These are phyloP conservation scores for Corchorus olitorius DNA, from an alignment of 345 rosid species.

Conservation along the genomic window DNA sequence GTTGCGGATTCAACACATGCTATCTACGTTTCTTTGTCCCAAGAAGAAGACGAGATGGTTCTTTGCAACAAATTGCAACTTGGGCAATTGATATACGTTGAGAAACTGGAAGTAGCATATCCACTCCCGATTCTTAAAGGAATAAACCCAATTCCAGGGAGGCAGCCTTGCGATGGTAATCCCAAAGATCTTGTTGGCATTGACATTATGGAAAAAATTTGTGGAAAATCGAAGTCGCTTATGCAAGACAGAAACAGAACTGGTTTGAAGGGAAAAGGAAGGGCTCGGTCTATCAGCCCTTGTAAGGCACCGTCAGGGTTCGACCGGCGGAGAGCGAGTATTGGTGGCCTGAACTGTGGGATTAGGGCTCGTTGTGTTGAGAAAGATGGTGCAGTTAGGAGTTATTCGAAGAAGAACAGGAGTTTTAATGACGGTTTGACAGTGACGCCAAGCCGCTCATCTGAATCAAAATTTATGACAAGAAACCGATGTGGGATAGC, in stretches of 20 bases:
- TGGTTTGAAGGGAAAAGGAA: slow-evolving; percentile 30
- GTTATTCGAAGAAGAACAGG: slow-evolving; percentile 22
- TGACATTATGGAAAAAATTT: slow-evolving; percentile 44
- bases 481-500: slow-evolving; percentile 50
- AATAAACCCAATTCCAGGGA: slow-evolving; percentile 59
- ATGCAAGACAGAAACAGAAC: slow-evolving; percentile 7
- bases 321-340: background rate
- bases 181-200: slow-evolving; percentile 55
- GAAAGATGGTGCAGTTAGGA: slow-evolving; percentile 22
- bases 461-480: slow-evolving; percentile 32
- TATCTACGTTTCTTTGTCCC: slow-evolving; percentile 61
- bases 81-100: slow-evolving; percentile 59
- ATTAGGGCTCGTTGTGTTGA: slow-evolving; percentile 8
- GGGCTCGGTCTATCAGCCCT: slow-evolving; percentile 27
- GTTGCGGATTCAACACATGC: slow-evolving; percentile 67
- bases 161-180: slow-evolving; percentile 46
- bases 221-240: slow-evolving; percentile 17
- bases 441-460: slow-evolving; percentile 24
- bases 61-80: slow-evolving; percentile 56
- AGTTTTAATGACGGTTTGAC: slow-evolving; percentile 29
- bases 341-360: background rate
- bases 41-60: slow-evolving; percentile 65
- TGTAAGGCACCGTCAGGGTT: background rate
- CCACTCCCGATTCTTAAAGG: slow-evolving; percentile 72
- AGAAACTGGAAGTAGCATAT: slow-evolving; percentile 58